Percentiles rank a stretch among this genome's conserved stretches.
These are phyloP conservation scores for Biscutella auriculata DNA, from an alignment of 441 rosid genomes.

Conservation along the genomic window DNA sequence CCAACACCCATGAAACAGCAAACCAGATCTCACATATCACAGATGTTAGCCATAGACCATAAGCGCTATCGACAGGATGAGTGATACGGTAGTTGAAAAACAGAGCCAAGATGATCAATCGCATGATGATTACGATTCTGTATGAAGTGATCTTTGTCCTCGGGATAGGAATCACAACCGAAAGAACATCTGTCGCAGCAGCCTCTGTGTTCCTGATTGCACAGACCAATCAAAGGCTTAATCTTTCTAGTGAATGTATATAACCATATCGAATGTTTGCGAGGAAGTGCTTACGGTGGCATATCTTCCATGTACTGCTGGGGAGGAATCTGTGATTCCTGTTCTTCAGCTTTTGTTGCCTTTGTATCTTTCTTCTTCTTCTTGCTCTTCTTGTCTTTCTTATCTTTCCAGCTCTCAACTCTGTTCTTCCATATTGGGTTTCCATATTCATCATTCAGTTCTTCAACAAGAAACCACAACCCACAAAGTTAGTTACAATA, in stretches of 20 bases:
- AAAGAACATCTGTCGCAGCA: conserved; percentile 54
- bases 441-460: conserved; percentile 67
- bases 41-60: conserved; percentile 72
- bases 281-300: conserved; percentile 40
- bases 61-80: conserved; percentile 87
- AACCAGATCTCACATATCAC: too few species aligned
- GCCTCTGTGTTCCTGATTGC: conserved; percentile 39
- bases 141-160: conserved; percentile 62
- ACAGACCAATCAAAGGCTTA: background rate
- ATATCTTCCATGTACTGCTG: conserved; percentile 86
- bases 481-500: background rate
- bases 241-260: background rate
- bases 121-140: conserved; percentile 59
- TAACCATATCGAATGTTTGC: background rate
- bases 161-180: conserved; percentile 49
- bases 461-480: conserved; percentile 30
- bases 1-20: conserved; percentile 92
- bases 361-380: conserved; percentile 34
- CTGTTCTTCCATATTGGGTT: conserved; percentile 97
- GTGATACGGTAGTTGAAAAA: conserved; percentile 88
- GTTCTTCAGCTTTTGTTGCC: conserved; percentile 23
- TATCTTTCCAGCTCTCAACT: conserved; percentile 95
- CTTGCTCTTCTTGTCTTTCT: conserved; percentile 75
- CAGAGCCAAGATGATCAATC: conserved; percentile 68
- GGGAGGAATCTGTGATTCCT: conserved; percentile 48